Conservation (phyloP, 768 basidiomycete species). For the Panaeolus cyanescens region DNA sequence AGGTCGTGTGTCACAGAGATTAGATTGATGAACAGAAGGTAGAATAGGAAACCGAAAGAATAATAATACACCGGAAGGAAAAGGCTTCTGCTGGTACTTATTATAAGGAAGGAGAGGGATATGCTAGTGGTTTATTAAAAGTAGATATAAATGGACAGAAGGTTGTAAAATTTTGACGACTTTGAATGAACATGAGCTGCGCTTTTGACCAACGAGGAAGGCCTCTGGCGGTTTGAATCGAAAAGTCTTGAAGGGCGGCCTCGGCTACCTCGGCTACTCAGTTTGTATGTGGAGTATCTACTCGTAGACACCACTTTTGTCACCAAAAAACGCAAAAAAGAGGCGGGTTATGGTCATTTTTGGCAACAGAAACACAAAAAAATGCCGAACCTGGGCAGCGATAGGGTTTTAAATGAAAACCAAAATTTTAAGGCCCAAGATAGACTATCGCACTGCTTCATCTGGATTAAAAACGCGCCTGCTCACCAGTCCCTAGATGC, state of each 20-base stretch:
- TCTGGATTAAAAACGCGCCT: constrained; percentile 2
- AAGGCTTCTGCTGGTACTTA: background rate
- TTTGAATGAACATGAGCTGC: background rate
- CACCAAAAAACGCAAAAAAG: background rate
- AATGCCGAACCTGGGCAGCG: background rate
- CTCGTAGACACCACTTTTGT: background rate
- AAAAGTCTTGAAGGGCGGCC: too few relatives aligned
- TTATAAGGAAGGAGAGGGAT: background rate
- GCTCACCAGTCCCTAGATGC: background rate
- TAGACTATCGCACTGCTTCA: background rate
- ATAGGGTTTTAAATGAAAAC: background rate
- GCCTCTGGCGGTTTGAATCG: background rate
- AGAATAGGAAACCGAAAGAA: background rate
- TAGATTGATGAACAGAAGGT: background rate
- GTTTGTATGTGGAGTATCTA: background rate
- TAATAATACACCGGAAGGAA: background rate
- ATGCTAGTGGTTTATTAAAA: background rate
- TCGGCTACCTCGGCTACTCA: background rate
- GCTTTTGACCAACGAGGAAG: background rate
- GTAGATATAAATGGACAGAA: background rate
- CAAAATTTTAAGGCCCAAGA: background rate
- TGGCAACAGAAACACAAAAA: background rate
- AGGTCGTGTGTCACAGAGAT: background rate
- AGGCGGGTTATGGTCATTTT: background rate
- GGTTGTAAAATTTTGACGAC: background rate